These are phyloP conservation scores for Protea cynaroides DNA, from an alignment of 164 flowering plant genomes.

Conservation along the genomic window DNA sequence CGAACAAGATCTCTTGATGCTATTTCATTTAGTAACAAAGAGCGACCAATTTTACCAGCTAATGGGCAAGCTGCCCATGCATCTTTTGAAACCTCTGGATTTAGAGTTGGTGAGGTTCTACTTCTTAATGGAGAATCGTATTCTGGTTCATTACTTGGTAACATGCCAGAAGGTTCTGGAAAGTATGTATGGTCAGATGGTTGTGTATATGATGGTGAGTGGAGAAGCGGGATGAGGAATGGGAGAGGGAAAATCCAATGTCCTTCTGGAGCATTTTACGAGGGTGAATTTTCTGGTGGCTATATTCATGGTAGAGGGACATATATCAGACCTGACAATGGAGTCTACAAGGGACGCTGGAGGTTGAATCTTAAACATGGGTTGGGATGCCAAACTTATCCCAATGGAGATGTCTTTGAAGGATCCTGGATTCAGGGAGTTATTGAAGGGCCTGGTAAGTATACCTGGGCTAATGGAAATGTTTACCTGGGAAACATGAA, in stretches of 20 bases:
- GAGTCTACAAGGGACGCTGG: conserved; percentile 80
- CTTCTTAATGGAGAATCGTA: conserved; percentile 72
- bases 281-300: conserved; percentile 93
- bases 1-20: conserved; percentile 60
- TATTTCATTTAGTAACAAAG: conserved; percentile 27
- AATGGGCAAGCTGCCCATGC: conserved; percentile 46
- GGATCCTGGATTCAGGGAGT: conserved; percentile 92
- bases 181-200: conserved; percentile 85
- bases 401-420: conserved; percentile 86
- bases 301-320: conserved; percentile 86
- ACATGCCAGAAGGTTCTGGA: conserved; percentile 79
- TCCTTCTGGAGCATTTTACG: conserved; percentile 80
- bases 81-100: conserved; percentile 39
- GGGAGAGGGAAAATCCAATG: conserved; percentile 71
- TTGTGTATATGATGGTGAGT: conserved; percentile 78
- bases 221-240: conserved; percentile 87
- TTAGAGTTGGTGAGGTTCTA: conserved; percentile 59
- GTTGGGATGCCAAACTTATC: conserved; percentile 65
- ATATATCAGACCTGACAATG: conserved; percentile 38
- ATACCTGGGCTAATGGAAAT: conserved; percentile 89
- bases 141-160: conserved; percentile 72
- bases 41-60: conserved; percentile 13
- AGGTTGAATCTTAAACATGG: conserved; percentile 87
- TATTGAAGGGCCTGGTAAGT: conserved; percentile 90
- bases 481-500: conserved; percentile 90